A percentile compares a stretch with the other conserved stretches of the same genome.
Conservation (phyloP, 2,329 filamentous ascomycete genomes). For the Ophiostoma montium region DNA sequence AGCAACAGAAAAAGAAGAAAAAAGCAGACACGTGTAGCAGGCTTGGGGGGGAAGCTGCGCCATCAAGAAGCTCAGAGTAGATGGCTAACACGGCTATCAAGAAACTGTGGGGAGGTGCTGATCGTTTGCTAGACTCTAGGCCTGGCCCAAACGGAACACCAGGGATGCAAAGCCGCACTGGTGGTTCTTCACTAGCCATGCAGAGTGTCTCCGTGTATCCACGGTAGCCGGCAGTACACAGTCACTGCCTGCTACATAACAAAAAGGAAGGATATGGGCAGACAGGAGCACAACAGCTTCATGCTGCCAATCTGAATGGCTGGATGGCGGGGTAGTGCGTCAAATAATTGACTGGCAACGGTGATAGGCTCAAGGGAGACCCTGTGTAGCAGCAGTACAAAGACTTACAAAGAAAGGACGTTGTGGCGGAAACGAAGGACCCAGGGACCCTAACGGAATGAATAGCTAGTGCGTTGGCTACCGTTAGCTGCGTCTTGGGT, state of each 20-base stretch:
- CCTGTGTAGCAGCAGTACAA: background rate
- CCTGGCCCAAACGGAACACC: background rate
- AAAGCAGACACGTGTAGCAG: background rate
- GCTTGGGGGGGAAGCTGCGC: background rate
- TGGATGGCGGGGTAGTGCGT: too few relatives aligned
- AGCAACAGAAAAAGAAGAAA: background rate
- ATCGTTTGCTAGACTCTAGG: background rate
- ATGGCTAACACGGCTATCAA: background rate
- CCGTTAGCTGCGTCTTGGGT: background rate
- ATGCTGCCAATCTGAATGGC: too few relatives aligned
- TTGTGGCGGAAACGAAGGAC: background rate
- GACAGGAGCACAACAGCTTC: too few relatives aligned
- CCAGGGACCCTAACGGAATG: background rate
- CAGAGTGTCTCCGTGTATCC: background rate
- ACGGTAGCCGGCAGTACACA: too few relatives aligned
- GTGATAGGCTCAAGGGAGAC: too few relatives aligned
- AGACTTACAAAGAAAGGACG: background rate
- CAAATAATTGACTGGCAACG: too few relatives aligned
- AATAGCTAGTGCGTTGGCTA: background rate
- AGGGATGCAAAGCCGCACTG: background rate
- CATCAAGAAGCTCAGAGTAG: background rate
- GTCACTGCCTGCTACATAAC: too few relatives aligned
- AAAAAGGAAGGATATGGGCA: too few relatives aligned
- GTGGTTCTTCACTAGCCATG: background rate
- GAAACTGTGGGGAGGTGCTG: background rate